Evolutionary conservation across 2,329 filamentous ascomycete genomes (phyloP).

Genomic region (Stromatinia cepivora): DNA sequence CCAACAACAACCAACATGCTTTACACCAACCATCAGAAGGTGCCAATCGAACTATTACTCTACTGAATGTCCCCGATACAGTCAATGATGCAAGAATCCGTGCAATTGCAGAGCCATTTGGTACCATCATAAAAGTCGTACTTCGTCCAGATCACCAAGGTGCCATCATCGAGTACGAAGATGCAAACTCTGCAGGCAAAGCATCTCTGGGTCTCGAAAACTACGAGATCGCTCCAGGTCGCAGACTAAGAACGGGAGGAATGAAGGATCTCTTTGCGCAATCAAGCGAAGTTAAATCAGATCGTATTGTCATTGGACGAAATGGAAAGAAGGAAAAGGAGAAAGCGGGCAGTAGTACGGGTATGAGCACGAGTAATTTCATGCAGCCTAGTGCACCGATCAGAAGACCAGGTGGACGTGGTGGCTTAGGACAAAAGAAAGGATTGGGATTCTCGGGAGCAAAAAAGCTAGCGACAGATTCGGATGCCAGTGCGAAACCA

Average conservation of each 20-base stretch:
- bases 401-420: slow-evolving; percentile 43
- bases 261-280: slow-evolving; percentile 55
- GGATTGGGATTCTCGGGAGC: slow-evolving; percentile 39
- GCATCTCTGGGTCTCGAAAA: slow-evolving; percentile 62
- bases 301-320: slow-evolving; percentile 43
- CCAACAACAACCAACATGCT: slow-evolving; percentile 31
- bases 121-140: slow-evolving; percentile 71
- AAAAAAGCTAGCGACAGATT: slow-evolving; percentile 12
- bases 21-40: slow-evolving; percentile 49
- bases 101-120: slow-evolving; percentile 68
- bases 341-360: not conserved
- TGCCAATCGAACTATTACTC: slow-evolving; percentile 69
- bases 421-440: slow-evolving; percentile 42
- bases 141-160: slow-evolving; percentile 81
- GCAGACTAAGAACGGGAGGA: slow-evolving; percentile 55
- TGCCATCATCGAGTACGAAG: slow-evolving; percentile 80
- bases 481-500: slow-evolving; percentile 14
- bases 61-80: slow-evolving; percentile 88
- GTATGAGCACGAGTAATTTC: slow-evolving; percentile 42
- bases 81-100: slow-evolving; percentile 84
- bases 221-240: slow-evolving; percentile 52
- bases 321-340: slow-evolving; percentile 31
- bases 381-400: slow-evolving; percentile 38
- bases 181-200: slow-evolving; percentile 66
- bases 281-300: slow-evolving; percentile 49